phyloP scores from a whole-genome alignment of 495 filamentous ascomycete species.

The Neurospora sp. region DNA sequence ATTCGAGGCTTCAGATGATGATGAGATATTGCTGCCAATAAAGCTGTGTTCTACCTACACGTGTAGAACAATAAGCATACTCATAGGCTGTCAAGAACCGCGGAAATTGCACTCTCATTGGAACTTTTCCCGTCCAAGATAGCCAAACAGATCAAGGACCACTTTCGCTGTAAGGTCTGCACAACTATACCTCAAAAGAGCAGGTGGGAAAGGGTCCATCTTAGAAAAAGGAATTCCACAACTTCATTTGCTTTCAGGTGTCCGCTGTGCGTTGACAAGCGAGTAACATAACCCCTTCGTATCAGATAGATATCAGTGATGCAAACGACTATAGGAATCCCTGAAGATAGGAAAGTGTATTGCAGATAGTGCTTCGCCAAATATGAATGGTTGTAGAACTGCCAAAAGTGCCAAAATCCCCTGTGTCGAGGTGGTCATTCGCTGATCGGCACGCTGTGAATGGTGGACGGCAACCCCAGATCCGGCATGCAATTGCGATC shows the following conservation, averaged over 20 bases:
- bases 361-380: background rate
- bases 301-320: background rate
- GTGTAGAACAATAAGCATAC: background rate
- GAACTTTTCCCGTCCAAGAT: background rate
- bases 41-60: accelerated
- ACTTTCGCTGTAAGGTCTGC: background rate
- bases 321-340: background rate
- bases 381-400: background rate
- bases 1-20: background rate
- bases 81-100: background rate
- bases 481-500: background rate
- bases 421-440: background rate
- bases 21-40: background rate
- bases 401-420: background rate
- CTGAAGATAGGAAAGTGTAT: background rate
- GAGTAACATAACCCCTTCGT: background rate
- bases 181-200: background rate
- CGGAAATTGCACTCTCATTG: background rate
- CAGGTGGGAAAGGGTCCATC: background rate
- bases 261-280: background rate
- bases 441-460: background rate
- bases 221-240: background rate
- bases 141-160: background rate
- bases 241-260: too few relatives aligned
- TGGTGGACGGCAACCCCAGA: background rate